These are phyloP conservation scores for Kingdonia uniflora DNA, from an alignment of 164 flowering plant species.

Conservation along the genomic window DNA sequence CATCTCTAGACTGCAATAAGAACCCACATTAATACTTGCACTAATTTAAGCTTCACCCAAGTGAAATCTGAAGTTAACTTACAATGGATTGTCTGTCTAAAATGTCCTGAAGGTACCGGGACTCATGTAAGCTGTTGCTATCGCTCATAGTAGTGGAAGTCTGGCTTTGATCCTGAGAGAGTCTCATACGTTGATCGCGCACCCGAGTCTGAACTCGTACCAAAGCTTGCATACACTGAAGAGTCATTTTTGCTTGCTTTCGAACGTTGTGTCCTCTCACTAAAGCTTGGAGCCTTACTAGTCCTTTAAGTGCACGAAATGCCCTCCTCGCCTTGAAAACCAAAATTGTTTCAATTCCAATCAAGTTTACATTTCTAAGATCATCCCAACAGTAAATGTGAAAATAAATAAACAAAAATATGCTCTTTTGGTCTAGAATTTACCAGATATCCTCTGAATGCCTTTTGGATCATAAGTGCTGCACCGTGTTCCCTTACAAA, in stretches of 20 bases:
- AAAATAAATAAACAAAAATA: no score
- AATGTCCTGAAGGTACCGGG: constrained; percentile 1
- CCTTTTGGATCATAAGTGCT: constrained; percentile 71
- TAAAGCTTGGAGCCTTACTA: constrained; percentile 90
- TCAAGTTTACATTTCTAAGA: not conserved
- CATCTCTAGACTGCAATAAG: not conserved
- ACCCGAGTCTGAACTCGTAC: constrained; percentile 66
- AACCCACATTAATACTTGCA: not conserved
- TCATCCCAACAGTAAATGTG: no score
- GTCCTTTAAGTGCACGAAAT: constrained; percentile 60
- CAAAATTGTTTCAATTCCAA: not conserved
- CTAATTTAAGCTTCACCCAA: constrained; percentile 18
- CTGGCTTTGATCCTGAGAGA: constrained; percentile 20
- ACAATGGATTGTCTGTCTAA: constrained; percentile 24
- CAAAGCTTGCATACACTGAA: constrained; percentile 83
- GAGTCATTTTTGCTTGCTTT: constrained; percentile 68
- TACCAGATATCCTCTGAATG: constrained; percentile 81
- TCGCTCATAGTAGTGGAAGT: constrained; percentile 6
- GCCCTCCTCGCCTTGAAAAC: constrained; percentile 72
- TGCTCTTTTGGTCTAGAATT: no score
- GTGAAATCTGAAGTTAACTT: not conserved
- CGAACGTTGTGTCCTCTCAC: constrained; percentile 86
- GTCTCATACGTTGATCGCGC: constrained; percentile 46
- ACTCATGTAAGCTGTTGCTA: not conserved
- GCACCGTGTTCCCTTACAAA: constrained; percentile 56